phyloP scores from a whole-genome alignment of 2,329 filamentous ascomycete genomes.

The Colletotrichum musicola region DNA sequence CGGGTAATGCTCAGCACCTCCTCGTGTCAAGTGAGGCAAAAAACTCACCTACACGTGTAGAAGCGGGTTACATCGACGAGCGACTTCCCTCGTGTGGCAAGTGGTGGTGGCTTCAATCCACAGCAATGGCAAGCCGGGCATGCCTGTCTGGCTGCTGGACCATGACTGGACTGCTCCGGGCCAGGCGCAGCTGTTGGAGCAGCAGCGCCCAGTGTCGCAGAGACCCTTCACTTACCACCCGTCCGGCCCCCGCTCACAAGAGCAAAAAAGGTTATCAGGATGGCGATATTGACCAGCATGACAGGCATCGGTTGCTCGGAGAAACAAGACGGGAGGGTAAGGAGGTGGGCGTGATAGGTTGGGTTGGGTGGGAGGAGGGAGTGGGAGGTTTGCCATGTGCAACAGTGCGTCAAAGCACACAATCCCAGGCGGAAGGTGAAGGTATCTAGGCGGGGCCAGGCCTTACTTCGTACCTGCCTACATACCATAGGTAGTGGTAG shows the following conservation, averaged over 20 bases:
- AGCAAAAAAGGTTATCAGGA: slow-evolving; percentile 41
- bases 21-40: neutral
- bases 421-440: neutral
- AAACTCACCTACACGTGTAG: neutral
- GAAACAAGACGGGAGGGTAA: neutral
- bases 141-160: neutral
- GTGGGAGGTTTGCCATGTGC: slow-evolving; percentile 17
- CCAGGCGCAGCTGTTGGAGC: slow-evolving; percentile 12
- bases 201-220: neutral
- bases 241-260: slow-evolving; percentile 2
- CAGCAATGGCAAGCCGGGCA: slow-evolving; percentile 10
- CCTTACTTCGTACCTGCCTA: neutral
- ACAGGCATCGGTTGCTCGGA: slow-evolving; percentile 29
- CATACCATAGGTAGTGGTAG: neutral
- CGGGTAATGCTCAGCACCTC: neutral
- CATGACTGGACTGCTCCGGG: neutral
- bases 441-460: neutral
- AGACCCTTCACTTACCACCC: slow-evolving; percentile 32
- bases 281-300: slow-evolving; percentile 44
- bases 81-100: slow-evolving; percentile 20
- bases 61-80: slow-evolving; percentile 19
- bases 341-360: neutral
- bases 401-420: neutral
- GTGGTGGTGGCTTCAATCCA: slow-evolving; percentile 19
- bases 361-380: neutral